Conservation (phyloP, 1,284 basidiomycete species). For the Exobasidium cylindrosporum region DNA sequence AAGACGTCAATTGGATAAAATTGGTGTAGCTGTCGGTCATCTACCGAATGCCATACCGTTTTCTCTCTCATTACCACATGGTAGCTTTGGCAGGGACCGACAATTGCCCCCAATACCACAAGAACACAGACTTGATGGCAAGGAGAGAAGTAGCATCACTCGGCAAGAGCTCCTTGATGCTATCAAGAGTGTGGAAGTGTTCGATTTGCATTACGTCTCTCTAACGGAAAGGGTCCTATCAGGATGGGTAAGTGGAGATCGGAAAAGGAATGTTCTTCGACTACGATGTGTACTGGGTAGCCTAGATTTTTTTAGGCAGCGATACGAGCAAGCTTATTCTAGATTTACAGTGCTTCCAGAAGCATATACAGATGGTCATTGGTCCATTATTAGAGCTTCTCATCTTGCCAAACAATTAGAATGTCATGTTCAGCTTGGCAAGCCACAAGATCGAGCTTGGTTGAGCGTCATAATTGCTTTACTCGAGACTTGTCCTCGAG, state of each 20-base stretch:
- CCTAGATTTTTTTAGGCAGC: constrained; percentile 63
- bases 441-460: constrained; percentile 69
- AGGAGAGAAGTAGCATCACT: constrained; percentile 57
- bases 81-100: background rate
- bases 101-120: constrained; percentile 27
- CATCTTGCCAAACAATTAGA: constrained; percentile 71
- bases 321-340: constrained; percentile 20
- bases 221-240: constrained; percentile 77
- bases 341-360: constrained; percentile 21
- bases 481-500: constrained; percentile 19
- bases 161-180: constrained; percentile 67
- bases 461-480: constrained; percentile 63
- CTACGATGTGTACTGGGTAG: constrained; percentile 79
- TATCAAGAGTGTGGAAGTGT: constrained; percentile 58
- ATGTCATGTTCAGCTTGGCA: constrained; percentile 63
- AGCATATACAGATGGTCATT: constrained; percentile 63
- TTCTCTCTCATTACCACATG: background rate
- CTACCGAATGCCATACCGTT: constrained; percentile 71
- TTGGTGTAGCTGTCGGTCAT: constrained; percentile 71
- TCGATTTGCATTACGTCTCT: constrained; percentile 43
- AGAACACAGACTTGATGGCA: background rate
- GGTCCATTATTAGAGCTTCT: constrained; percentile 72
- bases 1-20: constrained; percentile 70
- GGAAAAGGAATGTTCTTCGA: constrained; percentile 77
- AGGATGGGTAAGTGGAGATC: constrained; percentile 71